Conservation (phyloP, 2,329 filamentous ascomycete genomes). For the Xylariomycetidae sp. region DNA sequence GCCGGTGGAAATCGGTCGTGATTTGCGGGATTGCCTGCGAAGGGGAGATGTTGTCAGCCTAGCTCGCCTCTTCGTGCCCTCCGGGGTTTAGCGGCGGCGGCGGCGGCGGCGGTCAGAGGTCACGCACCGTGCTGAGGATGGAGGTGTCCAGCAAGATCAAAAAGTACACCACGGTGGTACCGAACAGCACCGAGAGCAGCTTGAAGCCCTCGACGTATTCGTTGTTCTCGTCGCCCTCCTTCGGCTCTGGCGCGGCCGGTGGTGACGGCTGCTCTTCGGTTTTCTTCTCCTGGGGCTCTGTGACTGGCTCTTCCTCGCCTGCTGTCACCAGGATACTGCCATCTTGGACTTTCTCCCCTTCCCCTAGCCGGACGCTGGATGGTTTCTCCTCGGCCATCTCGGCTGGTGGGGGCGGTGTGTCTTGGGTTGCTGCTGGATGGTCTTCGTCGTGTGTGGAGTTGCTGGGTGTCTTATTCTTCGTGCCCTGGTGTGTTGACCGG, state of each 20-base stretch:
- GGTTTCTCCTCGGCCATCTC: not conserved
- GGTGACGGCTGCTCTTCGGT: not conserved
- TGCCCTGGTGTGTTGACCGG: too few species aligned
- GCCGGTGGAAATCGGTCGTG: constrained; percentile 10
- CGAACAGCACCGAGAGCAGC: constrained; percentile 20
- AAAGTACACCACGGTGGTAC: constrained; percentile 16
- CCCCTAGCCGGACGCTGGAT: constrained; percentile 2
- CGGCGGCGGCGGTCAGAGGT: not conserved
- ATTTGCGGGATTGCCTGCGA: constrained; percentile 9
- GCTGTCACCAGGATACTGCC: constrained; percentile 1
- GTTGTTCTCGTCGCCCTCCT: constrained; percentile 13
- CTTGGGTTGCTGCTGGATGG: not conserved
- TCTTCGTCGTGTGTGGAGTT: too few species aligned
- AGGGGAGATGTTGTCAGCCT: not conserved
- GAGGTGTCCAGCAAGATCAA: not conserved
- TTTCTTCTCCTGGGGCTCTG: not conserved
- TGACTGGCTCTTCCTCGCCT: constrained; percentile 2
- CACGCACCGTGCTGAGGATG: not conserved
- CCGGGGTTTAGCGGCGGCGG: not conserved
- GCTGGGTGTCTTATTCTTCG: too few species aligned
- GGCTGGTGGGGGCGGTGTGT: not conserved
- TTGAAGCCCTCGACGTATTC: constrained; percentile 23
- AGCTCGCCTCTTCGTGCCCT: not conserved
- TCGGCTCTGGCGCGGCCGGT: constrained; percentile 3
- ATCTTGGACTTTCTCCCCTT: not conserved